phyloP scores from a whole-genome alignment of 2,329 filamentous ascomycete genomes.

The Madurella mycetomatis region DNA sequence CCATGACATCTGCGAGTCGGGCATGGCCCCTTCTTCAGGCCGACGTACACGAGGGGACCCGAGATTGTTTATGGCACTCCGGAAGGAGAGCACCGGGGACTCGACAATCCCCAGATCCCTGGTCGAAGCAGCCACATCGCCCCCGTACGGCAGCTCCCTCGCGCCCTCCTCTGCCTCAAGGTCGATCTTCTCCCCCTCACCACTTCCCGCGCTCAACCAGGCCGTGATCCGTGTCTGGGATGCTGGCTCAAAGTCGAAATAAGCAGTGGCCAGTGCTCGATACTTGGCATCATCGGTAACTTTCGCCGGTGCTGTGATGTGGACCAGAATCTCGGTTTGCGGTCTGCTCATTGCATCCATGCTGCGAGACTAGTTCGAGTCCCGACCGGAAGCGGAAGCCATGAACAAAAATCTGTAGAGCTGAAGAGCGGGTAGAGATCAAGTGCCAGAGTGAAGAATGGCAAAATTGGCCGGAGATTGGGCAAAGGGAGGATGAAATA shows the following conservation, averaged over 20 bases:
- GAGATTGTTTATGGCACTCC: slow-evolving; percentile 29
- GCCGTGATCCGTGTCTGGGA: slow-evolving; percentile 9
- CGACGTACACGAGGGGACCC: slow-evolving; percentile 22
- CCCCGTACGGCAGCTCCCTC: background rate
- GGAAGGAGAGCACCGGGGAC: slow-evolving; percentile 30
- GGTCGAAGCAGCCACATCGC: background rate
- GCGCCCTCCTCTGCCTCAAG: background rate
- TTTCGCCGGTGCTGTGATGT: slow-evolving; percentile 49
- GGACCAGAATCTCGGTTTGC: slow-evolving; percentile 52
- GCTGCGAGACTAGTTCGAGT: background rate
- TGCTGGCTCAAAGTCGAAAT: slow-evolving; percentile 44
- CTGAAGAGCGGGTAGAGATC: background rate
- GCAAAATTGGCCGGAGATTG: too few species aligned
- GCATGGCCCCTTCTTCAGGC: background rate
- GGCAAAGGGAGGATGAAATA: background rate
- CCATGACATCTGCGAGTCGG: slow-evolving; percentile 35
- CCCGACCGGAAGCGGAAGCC: background rate
- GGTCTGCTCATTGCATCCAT: slow-evolving; percentile 16
- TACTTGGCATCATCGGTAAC: slow-evolving; percentile 46
- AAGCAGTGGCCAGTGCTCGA: slow-evolving; percentile 46
- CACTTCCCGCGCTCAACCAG: background rate
- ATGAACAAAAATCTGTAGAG: background rate
- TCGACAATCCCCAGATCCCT: slow-evolving; percentile 10
- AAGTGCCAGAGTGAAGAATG: background rate
- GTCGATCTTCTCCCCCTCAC: background rate